A percentile compares a stretch with the other conserved stretches of the same genome.
Conservation (phyloP, 495 filamentous ascomycete genomes). For the Astrocystis sublimbata region DNA sequence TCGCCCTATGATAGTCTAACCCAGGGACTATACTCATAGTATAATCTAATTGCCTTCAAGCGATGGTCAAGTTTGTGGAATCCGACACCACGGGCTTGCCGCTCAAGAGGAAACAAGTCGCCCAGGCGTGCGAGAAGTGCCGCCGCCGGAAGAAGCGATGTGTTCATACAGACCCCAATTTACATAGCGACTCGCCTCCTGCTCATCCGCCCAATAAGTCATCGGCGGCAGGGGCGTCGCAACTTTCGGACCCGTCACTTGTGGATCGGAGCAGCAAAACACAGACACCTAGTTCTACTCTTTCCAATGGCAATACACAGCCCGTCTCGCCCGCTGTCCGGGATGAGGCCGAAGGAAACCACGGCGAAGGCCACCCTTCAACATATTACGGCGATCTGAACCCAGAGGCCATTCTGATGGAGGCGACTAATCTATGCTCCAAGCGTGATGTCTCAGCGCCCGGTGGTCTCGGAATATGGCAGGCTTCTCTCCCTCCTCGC, state of each 20-base stretch:
- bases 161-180: conserved; percentile 25
- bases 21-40: not conserved
- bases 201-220: not conserved
- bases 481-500: conserved; percentile 23
- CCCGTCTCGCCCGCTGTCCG: conserved; percentile 8
- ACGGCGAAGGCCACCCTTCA: conserved; percentile 25
- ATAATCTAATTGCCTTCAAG: conserved; percentile 11
- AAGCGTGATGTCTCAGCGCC: conserved; percentile 39
- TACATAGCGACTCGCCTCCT: not conserved
- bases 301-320: not conserved
- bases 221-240: conserved; percentile 4
- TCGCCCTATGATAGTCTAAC: conserved; percentile 1
- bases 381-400: conserved; percentile 55
- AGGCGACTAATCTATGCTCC: conserved; percentile 41
- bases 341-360: conserved; percentile 9
- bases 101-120: conserved; percentile 50
- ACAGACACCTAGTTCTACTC: not conserved
- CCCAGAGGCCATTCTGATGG: conserved; percentile 54
- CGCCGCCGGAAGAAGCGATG: conserved; percentile 48
- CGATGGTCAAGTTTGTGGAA: conserved; percentile 47
- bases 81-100: conserved; percentile 45
- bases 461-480: conserved; percentile 41
- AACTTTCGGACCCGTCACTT: not conserved
- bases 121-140: conserved; percentile 47
- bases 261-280: not conserved